Base-by-base conservation (phyloP, 768 basidiomycete species). In the Terana coerulea region DNA sequence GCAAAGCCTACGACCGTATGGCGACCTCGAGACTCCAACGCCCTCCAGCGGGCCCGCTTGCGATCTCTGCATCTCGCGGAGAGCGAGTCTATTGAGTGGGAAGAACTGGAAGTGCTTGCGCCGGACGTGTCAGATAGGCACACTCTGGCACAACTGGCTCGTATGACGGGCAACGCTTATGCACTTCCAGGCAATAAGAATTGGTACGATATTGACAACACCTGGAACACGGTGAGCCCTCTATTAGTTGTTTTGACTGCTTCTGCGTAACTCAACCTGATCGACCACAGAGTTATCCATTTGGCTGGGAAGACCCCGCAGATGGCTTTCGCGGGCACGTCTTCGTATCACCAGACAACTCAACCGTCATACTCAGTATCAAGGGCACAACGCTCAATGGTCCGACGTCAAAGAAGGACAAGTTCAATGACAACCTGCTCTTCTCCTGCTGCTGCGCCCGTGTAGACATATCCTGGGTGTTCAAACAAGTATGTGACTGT, bases 381-480 rank as follows among this genome's bases (percentile, higher is more conserved):
- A 98, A 98, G 63, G 86, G 86, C 34, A 98, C 95, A 0, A 91
- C 91, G 0, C 67, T 94, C 0, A 78, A 80, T 56, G 93, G 93
- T 2, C 83, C 86, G 12, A 95, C 95, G 11, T 88, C 89, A 45
- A 88, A 81, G 72, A 83, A 87, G 61, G 95, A 98, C 70, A 95
- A 92, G 70, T 85, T 85, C 63, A 98, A 98, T 67, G 95, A 97
- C 68, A 91, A 91, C 60, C 60, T 91, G 66, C 67, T 91, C 15
- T 91, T 90, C 63, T 89, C 93, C 0, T 98, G 95, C 69, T 98
- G 95, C 64, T 98, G 95, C 61, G 95, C 93, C 14, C 77, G 84
- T 28, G 88, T 95, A 30, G 88, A 91, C 66, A 76, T 93, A 53
- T 84, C 88, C 2, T 98, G 95, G 94, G 63, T 79, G 24, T 86